Conservation (phyloP, 257 asterid species). For the Catharanthus roseus region DNA sequence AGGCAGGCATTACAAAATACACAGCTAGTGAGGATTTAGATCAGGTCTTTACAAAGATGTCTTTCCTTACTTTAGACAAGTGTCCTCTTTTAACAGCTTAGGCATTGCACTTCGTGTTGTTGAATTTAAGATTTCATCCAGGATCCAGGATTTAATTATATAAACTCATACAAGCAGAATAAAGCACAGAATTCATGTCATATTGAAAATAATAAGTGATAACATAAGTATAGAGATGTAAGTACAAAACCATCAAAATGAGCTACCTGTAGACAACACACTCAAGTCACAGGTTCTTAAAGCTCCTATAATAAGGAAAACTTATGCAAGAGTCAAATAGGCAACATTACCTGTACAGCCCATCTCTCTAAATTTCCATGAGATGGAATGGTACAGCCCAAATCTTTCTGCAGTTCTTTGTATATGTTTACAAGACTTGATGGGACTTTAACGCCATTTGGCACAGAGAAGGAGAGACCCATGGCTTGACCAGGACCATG, state of each 20-base stretch:
- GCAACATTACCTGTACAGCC: constrained; percentile 72
- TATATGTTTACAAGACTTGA: constrained; percentile 84
- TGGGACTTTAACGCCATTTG: constrained; percentile 74
- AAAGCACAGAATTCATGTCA: neutral
- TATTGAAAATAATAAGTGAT: neutral
- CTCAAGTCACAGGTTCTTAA: neutral
- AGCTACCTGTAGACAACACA: neutral
- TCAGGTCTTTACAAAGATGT: neutral
- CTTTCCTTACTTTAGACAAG: neutral
- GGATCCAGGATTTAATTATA: neutral
- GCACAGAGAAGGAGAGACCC: constrained; percentile 98
- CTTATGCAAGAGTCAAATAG: constrained; percentile 8
- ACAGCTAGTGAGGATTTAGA: neutral
- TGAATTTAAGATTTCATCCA: neutral
- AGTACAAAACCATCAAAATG: neutral
- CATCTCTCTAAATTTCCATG: constrained; percentile 88
- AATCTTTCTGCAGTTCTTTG: constrained; percentile 81
- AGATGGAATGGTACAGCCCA: constrained; percentile 74
- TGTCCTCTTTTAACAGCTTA: neutral
- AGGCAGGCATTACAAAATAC: neutral
- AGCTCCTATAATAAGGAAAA: neutral
- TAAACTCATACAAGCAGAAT: neutral
- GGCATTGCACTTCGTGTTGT: neutral
- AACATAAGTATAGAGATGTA: too few species aligned
- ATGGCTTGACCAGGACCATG: constrained; percentile 99